phyloP scores from a whole-genome alignment of 2,329 filamentous ascomycete species.

The Penicillium aurantiogriseum region DNA sequence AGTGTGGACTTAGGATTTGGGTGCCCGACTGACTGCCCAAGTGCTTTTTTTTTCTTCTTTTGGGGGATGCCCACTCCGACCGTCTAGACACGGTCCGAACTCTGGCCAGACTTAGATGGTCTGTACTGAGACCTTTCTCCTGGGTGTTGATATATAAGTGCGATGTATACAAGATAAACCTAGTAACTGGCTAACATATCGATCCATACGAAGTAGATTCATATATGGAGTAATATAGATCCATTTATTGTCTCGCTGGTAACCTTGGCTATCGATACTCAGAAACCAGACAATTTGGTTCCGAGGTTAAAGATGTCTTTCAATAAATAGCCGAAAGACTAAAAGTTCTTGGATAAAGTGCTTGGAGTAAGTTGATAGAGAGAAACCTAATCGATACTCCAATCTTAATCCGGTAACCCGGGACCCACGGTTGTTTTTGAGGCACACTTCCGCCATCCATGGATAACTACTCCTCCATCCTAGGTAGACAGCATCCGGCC shows the following conservation, averaged over 20 bases:
- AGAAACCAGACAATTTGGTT: not conserved
- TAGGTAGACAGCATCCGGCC: slow-evolving; percentile 9
- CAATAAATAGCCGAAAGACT: too few species aligned
- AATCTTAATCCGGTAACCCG: not conserved
- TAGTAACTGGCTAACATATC: not conserved
- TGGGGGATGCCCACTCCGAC: not conserved
- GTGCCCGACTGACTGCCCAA: slow-evolving; percentile 4
- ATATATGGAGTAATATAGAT: not conserved
- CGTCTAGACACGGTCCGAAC: not conserved
- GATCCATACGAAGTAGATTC: not conserved
- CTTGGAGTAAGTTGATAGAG: not conserved
- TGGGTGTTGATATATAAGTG: not conserved
- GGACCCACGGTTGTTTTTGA: slow-evolving; percentile 18
- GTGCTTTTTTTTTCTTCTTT: not conserved
- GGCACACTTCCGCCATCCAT: slow-evolving; percentile 16
- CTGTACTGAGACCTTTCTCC: not conserved
- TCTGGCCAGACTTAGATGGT: not conserved
- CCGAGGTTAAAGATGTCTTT: not conserved
- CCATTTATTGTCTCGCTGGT: not conserved
- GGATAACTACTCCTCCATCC: slow-evolving; percentile 2
- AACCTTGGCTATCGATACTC: not conserved
- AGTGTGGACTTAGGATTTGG: not conserved
- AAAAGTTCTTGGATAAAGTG: not conserved
- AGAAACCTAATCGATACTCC: slow-evolving; percentile 6
- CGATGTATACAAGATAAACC: not conserved